These are phyloP conservation scores for Aspergillus sp. DNA, from an alignment of 2,329 filamentous ascomycete species.

Conservation along the genomic window DNA sequence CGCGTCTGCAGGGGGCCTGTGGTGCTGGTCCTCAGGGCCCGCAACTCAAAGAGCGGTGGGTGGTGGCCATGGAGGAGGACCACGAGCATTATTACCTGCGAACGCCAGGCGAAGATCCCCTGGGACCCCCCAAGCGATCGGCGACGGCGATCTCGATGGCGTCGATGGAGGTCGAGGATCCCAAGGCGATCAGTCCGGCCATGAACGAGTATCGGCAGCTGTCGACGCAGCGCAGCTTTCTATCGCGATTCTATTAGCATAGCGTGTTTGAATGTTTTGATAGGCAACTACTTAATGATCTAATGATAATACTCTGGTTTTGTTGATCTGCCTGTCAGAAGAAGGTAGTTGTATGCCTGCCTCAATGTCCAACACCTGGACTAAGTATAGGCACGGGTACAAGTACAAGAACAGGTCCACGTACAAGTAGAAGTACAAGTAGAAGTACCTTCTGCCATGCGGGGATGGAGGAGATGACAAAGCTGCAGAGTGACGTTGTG, in stretches of 20 bases:
- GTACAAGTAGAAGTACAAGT: no score
- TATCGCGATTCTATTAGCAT: conserved; percentile 29
- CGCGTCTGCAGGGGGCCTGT: conserved; percentile 55
- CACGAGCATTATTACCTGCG: conserved; percentile 55
- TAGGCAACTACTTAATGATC: not conserved
- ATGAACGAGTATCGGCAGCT: conserved; percentile 35
- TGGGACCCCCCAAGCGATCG: not conserved
- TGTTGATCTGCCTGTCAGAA: no score
- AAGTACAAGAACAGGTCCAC: no score
- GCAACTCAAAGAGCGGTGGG: conserved; percentile 49
- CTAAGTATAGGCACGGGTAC: no score
- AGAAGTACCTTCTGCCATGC: no score
- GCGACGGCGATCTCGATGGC: conserved; percentile 4
- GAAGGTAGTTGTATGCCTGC: no score
- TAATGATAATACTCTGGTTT: not conserved
- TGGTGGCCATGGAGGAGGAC: conserved; percentile 46
- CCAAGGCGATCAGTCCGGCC: conserved; percentile 28
- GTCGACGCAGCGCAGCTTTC: conserved; percentile 26
- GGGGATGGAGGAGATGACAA: not conserved
- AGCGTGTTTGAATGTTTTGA: not conserved
- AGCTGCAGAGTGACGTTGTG: not conserved
- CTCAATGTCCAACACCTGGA: no score
- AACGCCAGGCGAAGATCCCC: conserved; percentile 26
- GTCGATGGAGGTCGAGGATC: conserved; percentile 20
- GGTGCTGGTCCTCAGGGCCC: conserved; percentile 55